phyloP scores from a whole-genome alignment of 2,329 filamentous ascomycete species.

The Microthyrium microscopicum region DNA sequence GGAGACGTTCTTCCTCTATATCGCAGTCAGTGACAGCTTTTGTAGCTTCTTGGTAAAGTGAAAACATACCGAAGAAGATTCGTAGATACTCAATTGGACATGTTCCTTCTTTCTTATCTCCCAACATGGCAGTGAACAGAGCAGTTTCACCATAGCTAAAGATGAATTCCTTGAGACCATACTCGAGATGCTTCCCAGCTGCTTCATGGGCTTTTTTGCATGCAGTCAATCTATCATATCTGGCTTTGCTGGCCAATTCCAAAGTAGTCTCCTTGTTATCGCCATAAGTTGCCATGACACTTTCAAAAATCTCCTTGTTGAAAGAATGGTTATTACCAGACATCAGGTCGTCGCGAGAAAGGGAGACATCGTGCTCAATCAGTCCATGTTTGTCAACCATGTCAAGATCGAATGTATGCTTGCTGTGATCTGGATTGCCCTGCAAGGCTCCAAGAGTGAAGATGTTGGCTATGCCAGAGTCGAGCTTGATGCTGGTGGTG shows the following conservation, averaged over 20 bases:
- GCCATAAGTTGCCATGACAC: background rate
- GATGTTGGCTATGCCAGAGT: background rate
- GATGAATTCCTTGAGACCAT: slow-evolving; percentile 7
- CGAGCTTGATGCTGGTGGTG: slow-evolving; percentile 5
- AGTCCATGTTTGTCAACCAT: slow-evolving; percentile 6
- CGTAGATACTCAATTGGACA: slow-evolving; percentile 5
- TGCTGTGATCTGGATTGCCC: slow-evolving; percentile 1
- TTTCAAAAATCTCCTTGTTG: slow-evolving; percentile 1
- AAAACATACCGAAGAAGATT: slow-evolving; percentile 3
- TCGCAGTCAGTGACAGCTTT: background rate
- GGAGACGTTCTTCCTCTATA: slow-evolving; percentile 7
- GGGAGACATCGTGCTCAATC: slow-evolving; percentile 7
- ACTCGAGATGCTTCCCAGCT: slow-evolving; percentile 4
- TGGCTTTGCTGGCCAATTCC: slow-evolving; percentile 5
- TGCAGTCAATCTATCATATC: slow-evolving; percentile 2
- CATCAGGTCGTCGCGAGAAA: slow-evolving; percentile 3
- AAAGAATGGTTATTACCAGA: slow-evolving; percentile 5
- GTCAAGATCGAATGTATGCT: slow-evolving; percentile 7
- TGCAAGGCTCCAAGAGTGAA: slow-evolving; percentile 3
- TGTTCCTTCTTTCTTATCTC: slow-evolving; percentile 5
- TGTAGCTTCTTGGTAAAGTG: no score
- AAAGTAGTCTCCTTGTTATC: slow-evolving; percentile 2
- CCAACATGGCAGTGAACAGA: slow-evolving; percentile 2
- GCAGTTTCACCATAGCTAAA: slow-evolving; percentile 7
- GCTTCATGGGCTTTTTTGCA: slow-evolving; percentile 6